Conservation (phyloP, 2,329 filamentous ascomycete genomes). For the Ophiosphaerella herpotricha region DNA sequence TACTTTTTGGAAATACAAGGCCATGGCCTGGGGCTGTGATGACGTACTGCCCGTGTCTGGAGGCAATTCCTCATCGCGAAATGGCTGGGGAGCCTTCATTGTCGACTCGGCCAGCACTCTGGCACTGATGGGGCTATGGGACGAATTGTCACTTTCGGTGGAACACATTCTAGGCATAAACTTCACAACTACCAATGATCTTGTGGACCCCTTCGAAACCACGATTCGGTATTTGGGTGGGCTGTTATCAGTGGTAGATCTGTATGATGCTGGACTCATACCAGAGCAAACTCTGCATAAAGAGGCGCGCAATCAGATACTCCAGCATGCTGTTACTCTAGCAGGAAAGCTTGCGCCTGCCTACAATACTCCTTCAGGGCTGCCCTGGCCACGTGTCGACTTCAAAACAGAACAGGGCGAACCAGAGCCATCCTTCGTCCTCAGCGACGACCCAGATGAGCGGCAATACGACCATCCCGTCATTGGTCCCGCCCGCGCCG, state of each 20-base stretch:
- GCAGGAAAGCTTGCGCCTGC: constrained; percentile 46
- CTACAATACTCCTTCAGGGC: constrained; percentile 48
- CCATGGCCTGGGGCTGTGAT: constrained; percentile 48
- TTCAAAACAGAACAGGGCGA: constrained; percentile 44
- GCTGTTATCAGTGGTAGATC: constrained; percentile 46
- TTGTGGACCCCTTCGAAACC: constrained; percentile 51
- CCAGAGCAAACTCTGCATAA: constrained; percentile 37
- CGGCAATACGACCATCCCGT: constrained; percentile 41
- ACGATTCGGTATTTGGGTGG: constrained; percentile 50
- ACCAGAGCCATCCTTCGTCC: constrained; percentile 34
- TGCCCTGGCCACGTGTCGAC: constrained; percentile 53
- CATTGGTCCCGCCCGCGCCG: constrained; percentile 49
- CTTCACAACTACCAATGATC: constrained; percentile 39
- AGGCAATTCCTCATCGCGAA: constrained; percentile 38
- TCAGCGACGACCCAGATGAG: constrained; percentile 35
- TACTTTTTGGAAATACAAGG: constrained; percentile 47
- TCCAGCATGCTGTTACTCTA: constrained; percentile 45
- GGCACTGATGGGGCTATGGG: constrained; percentile 50
- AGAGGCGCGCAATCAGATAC: constrained; percentile 39
- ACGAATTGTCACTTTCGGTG: constrained; percentile 47
- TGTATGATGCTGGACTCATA: constrained; percentile 49
- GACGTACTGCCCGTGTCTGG: constrained; percentile 48
- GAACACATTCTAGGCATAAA: constrained; percentile 47
- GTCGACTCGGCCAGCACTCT: constrained; percentile 49
- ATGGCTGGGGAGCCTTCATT: constrained; percentile 52